A percentile compares a stretch with the other conserved stretches of the same genome.
Evolutionary conservation across 176 grass and related monocot species (phyloP).

Genomic region (Oryza meridionalis): DNA sequence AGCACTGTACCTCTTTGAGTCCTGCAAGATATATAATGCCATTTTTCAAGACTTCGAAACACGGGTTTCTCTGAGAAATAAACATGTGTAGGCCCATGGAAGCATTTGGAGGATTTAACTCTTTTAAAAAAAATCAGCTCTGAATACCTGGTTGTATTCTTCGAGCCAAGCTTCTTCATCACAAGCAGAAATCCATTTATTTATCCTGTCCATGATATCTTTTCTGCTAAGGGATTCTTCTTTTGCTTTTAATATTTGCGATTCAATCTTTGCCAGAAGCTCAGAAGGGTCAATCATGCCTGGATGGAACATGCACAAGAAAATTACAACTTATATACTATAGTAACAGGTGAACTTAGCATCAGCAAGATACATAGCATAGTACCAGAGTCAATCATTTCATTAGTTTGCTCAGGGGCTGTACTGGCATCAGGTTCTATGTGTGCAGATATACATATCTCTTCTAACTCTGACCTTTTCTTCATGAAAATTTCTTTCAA

Average conservation of each 20-base stretch:
- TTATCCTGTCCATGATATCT: slow-evolving; percentile 96
- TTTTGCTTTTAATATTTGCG: slow-evolving; percentile 81
- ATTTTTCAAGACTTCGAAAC: slow-evolving; percentile 28
- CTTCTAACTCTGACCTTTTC: slow-evolving; percentile 84
- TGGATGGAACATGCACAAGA: slow-evolving; percentile 43
- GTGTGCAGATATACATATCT: slow-evolving; percentile 83
- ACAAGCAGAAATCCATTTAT: slow-evolving; percentile 91
- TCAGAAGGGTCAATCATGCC: slow-evolving; percentile 84
- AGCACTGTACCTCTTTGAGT: slow-evolving; percentile 84
- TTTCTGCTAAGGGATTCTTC: slow-evolving; percentile 85
- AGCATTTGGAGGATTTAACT: slow-evolving; percentile 32
- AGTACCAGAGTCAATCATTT: slow-evolving; percentile 85
- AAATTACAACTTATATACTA: slow-evolving; percentile 28
- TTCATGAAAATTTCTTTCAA: slow-evolving; percentile 86
- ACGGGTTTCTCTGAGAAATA: slow-evolving; percentile 10
- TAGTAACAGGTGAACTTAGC: slow-evolving; percentile 6
- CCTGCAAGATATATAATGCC: slow-evolving; percentile 50
- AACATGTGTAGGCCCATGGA: background rate
- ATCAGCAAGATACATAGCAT: slow-evolving; percentile 31
- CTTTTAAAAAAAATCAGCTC: background rate
- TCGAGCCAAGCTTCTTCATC: slow-evolving; percentile 96
- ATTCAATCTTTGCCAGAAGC: slow-evolving; percentile 81
- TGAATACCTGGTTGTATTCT: slow-evolving; percentile 91
- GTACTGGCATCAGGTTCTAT: slow-evolving; percentile 89
- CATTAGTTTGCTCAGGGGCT: slow-evolving; percentile 73